phyloP scores from a whole-genome alignment of 768 basidiomycete genomes.

The Kondoa malvinella region DNA sequence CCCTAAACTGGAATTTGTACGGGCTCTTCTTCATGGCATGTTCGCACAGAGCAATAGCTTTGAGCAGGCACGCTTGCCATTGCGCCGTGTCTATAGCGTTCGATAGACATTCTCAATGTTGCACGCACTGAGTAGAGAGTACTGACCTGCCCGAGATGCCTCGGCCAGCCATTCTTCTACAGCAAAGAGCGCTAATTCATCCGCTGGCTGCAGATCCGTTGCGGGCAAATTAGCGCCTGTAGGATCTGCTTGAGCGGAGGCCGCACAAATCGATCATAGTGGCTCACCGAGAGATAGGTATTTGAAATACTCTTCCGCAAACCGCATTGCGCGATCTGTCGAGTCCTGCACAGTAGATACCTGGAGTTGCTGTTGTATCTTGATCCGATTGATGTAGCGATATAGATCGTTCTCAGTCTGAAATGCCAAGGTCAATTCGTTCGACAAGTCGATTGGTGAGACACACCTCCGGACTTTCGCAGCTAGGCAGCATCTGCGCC shows the following conservation, averaged over 20 bases:
- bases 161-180: slow-evolving; percentile 44
- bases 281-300: not conserved
- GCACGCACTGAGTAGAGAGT: not conserved
- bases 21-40: slow-evolving; percentile 54
- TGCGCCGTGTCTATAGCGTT: not conserved
- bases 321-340: not conserved
- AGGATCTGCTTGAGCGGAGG: not conserved
- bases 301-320: not conserved
- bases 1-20: slow-evolving; percentile 58
- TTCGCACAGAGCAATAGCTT: slow-evolving; percentile 51
- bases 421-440: slow-evolving; percentile 13
- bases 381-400: not conserved
- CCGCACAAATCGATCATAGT: not conserved
- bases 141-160: slow-evolving; percentile 13
- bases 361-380: slow-evolving; percentile 36
- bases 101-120: not conserved
- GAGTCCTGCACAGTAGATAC: slow-evolving; percentile 20
- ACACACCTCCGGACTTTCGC: no score
- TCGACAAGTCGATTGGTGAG: no score
- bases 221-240: slow-evolving; percentile 44
- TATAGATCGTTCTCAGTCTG: slow-evolving; percentile 30
- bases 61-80: slow-evolving; percentile 36
- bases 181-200: slow-evolving; percentile 64
- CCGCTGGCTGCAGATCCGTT: slow-evolving; percentile 71
- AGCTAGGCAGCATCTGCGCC: no score